These are phyloP conservation scores for Lavandula angustifolia DNA, from an alignment of 257 asterid genomes.

Conservation along the genomic window DNA sequence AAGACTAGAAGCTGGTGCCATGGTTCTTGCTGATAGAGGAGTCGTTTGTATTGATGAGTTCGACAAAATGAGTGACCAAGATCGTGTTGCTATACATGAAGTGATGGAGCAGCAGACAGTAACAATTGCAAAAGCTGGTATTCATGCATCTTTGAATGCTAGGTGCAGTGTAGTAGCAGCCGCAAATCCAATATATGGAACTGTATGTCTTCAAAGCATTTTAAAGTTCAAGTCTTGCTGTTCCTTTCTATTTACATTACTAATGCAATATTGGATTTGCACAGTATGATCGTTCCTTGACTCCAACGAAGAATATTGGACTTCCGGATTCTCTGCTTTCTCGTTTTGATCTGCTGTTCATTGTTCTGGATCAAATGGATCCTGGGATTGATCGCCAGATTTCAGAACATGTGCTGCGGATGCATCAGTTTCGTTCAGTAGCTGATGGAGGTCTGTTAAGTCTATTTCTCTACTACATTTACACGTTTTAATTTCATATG, in stretches of 20 bases:
- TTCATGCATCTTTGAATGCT: conserved; percentile 95
- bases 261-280: conserved; percentile 23
- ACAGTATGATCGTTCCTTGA: conserved; percentile 94
- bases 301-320: conserved; percentile 95
- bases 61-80: conserved; percentile 97
- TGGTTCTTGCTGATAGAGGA: conserved; percentile 98
- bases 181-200: conserved; percentile 98
- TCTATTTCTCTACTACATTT: conserved; percentile 18
- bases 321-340: conserved; percentile 98
- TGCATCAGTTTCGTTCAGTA: conserved; percentile 81
- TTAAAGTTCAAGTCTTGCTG: neutral
- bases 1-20: conserved; percentile 96
- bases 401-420: conserved; percentile 85
- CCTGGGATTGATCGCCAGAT: conserved; percentile 85
- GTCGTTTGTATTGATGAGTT: conserved; percentile 96
- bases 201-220: conserved; percentile 60
- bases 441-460: conserved; percentile 64
- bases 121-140: conserved; percentile 98
- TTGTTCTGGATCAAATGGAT: conserved; percentile 99
- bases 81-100: conserved; percentile 97
- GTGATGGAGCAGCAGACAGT: conserved; percentile 99
- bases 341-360: conserved; percentile 92
- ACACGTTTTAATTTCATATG: conserved; percentile 15
- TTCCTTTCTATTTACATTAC: conserved; percentile 5
- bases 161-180: conserved; percentile 99